These are phyloP conservation scores for Colletotrichum eremochloae DNA, from an alignment of 2,329 filamentous ascomycete species.

Conservation along the genomic window DNA sequence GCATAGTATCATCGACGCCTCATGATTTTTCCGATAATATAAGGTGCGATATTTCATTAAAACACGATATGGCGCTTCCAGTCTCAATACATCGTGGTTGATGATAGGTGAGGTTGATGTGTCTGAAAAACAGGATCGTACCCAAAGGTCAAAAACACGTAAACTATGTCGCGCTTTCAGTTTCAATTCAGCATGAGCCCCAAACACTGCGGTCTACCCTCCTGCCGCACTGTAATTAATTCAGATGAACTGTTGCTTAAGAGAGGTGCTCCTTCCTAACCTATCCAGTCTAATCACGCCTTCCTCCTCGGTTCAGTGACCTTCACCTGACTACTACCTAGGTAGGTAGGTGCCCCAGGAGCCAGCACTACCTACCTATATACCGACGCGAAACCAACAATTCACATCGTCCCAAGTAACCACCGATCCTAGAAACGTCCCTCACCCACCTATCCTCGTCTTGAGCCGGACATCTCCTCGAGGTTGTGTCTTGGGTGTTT, in stretches of 20 bases:
- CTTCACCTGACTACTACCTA: not conserved
- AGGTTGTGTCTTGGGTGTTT: constrained; percentile 2
- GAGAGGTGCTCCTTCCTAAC: constrained; percentile 10
- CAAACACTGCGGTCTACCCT: not conserved
- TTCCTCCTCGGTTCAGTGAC: constrained; percentile 16
- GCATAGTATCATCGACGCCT: not conserved
- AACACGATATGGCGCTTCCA: no score
- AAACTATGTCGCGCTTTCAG: not conserved
- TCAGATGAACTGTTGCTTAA: constrained; percentile 6
- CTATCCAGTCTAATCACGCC: not conserved
- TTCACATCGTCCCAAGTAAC: not conserved
- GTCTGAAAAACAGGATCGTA: not conserved
- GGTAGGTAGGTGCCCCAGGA: not conserved
- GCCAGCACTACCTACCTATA: not conserved
- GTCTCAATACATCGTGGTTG: not conserved
- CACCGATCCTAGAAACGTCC: constrained; percentile 1
- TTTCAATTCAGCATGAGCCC: not conserved
- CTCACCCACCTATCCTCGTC: not conserved
- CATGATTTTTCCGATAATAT: not conserved
- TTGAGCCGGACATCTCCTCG: constrained; percentile 14
- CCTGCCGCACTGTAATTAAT: not conserved
- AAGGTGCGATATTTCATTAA: no score
- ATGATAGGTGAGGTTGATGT: not conserved
- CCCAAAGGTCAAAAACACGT: not conserved
- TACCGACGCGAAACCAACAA: not conserved